Percentiles rank a stretch among this genome's conserved stretches.
Evolutionary conservation across 306 rosid genomes (phyloP).

Genomic region (Gillenia trifoliata): DNA sequence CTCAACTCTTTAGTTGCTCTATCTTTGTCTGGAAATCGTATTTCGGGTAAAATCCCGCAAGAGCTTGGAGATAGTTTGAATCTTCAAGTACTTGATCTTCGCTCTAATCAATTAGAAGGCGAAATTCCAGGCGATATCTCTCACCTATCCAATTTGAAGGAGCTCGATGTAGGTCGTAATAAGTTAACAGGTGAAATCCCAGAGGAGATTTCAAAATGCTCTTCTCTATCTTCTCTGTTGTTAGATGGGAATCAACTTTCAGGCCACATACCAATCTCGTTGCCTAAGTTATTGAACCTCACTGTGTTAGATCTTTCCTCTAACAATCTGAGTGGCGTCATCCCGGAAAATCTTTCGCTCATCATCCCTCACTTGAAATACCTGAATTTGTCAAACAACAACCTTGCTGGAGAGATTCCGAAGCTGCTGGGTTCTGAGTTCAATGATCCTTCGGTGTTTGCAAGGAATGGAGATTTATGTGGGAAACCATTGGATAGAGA

Average conservation of each 20-base stretch:
- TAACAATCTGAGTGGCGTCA: slow-evolving; percentile 55
- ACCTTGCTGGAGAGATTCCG: slow-evolving; percentile 72
- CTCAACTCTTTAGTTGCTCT: slow-evolving; percentile 48
- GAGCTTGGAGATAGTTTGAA: slow-evolving; percentile 65
- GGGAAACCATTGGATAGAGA: slow-evolving; percentile 63
- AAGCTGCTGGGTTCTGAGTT: slow-evolving; percentile 40
- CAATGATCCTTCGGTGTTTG: slow-evolving; percentile 45
- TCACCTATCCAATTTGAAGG: slow-evolving; percentile 36
- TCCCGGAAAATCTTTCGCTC: slow-evolving; percentile 39
- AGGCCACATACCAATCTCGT: slow-evolving; percentile 56
- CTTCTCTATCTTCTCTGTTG: slow-evolving; percentile 41
- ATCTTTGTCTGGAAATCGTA: slow-evolving; percentile 47
- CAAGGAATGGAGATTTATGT: slow-evolving; percentile 46
- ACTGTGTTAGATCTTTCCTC: slow-evolving; percentile 49
- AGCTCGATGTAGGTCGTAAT: slow-evolving; percentile 65
- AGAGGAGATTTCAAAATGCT: slow-evolving; percentile 52
- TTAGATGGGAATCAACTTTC: slow-evolving; percentile 54
- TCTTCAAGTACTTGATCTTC: slow-evolving; percentile 61
- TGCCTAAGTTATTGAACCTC: slow-evolving; percentile 49
- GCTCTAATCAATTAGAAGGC: slow-evolving; percentile 43
- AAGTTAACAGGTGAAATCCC: slow-evolving; percentile 62
- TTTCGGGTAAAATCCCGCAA: slow-evolving; percentile 50
- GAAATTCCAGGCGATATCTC: slow-evolving; percentile 46
- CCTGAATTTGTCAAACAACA: slow-evolving; percentile 53
- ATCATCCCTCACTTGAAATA: slow-evolving; percentile 40